Conservation (phyloP, 2,329 filamentous ascomycete species). For the Fusarium sacchari region DNA sequence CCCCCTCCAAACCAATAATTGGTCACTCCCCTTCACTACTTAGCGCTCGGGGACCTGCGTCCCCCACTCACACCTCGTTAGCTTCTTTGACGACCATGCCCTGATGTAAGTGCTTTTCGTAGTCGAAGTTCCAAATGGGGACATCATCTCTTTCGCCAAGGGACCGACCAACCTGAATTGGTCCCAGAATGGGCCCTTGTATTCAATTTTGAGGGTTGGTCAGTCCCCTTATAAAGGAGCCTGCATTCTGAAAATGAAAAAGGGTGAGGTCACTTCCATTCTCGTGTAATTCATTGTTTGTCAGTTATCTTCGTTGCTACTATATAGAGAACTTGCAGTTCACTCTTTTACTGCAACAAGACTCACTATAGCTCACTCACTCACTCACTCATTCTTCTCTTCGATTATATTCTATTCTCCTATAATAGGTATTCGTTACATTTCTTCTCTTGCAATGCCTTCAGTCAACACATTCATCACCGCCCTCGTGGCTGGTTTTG, state of each 20-base stretch:
- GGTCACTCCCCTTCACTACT: slow-evolving; percentile 12
- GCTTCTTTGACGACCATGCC: neutral
- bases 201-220: slow-evolving; percentile 32
- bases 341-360: slow-evolving; percentile 21
- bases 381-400: neutral
- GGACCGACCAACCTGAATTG: slow-evolving; percentile 3
- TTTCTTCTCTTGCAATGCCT: slow-evolving; percentile 17
- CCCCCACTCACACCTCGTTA: slow-evolving; percentile 7
- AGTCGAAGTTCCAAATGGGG: slow-evolving; percentile 7
- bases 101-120: slow-evolving; percentile 15
- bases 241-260: slow-evolving; percentile 4
- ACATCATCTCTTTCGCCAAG: slow-evolving; percentile 26
- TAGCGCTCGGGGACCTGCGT: slow-evolving; percentile 23
- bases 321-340: slow-evolving; percentile 35
- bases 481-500: slow-evolving; percentile 27
- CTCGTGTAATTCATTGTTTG: neutral
- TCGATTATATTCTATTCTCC: slow-evolving; percentile 3
- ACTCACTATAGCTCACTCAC: neutral
- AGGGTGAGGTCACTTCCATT: slow-evolving; percentile 6
- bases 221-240: slow-evolving; percentile 33
- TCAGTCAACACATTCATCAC: slow-evolving; percentile 20
- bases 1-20: slow-evolving; percentile 23
- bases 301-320: slow-evolving; percentile 1
- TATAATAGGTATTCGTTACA: neutral
- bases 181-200: slow-evolving; percentile 11